Percentiles rank a stretch among this genome's conserved stretches.
Evolutionary conservation across 352 stramenopile species (phyloP).

Genomic region (Pythium plurisporium): DNA sequence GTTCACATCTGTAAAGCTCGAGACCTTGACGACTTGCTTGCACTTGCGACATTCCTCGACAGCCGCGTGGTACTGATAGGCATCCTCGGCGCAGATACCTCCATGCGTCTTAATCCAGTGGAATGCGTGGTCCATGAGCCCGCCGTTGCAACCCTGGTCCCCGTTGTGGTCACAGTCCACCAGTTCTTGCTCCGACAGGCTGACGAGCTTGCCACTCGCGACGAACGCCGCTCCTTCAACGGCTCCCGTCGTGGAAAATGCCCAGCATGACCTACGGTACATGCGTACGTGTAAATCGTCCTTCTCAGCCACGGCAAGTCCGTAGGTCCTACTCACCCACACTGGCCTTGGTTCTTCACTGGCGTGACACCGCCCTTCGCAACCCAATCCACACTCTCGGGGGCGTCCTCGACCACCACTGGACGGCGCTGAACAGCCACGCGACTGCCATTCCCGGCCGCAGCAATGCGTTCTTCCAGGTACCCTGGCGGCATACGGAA

Average conservation of each 20-base stretch:
- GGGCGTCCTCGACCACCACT: slow-evolving; percentile 35
- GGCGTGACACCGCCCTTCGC: slow-evolving; percentile 90
- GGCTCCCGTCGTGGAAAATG: slow-evolving; percentile 77
- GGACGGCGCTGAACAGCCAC: too few relatives aligned
- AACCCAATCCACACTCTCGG: slow-evolving; percentile 60
- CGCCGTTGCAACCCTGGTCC: slow-evolving; percentile 35
- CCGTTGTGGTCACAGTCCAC: slow-evolving; percentile 38
- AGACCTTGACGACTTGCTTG: slow-evolving; percentile 36
- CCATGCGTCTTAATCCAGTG: slow-evolving; percentile 38
- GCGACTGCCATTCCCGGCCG: slow-evolving; percentile 23
- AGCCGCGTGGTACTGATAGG: slow-evolving; percentile 36
- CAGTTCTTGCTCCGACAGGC: slow-evolving; percentile 47
- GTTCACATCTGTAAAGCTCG: slow-evolving; percentile 68
- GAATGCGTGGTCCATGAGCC: slow-evolving; percentile 40
- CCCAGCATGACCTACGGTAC: slow-evolving; percentile 95
- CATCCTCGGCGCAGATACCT: slow-evolving; percentile 25
- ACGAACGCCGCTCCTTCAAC: slow-evolving; percentile 32
- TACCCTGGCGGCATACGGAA: slow-evolving; percentile 47
- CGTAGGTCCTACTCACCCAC: too few relatives aligned
- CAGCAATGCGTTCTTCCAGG: slow-evolving; percentile 57
- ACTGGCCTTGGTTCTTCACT: slow-evolving; percentile 96
- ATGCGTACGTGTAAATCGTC: too few relatives aligned
- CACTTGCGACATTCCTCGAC: slow-evolving; percentile 27
- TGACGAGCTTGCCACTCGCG: slow-evolving; percentile 36
- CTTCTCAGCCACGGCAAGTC: too few relatives aligned